Percentiles rank a stretch among this genome's conserved stretches.
Conservation (phyloP, 768 basidiomycete genomes). For the Dioszegia crocea region DNA sequence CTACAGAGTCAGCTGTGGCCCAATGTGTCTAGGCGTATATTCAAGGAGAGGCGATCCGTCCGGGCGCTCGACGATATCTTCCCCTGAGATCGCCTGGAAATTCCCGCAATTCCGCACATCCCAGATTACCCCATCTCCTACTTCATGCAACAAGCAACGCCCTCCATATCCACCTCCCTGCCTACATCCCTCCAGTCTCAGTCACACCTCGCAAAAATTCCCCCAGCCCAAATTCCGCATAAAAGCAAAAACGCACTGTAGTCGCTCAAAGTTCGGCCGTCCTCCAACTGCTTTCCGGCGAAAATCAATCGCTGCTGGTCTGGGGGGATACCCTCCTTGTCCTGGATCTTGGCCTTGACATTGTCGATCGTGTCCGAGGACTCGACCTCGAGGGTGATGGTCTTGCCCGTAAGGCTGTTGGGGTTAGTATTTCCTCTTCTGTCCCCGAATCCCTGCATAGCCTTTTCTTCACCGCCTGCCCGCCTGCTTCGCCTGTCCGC, state of each 20-base stretch:
- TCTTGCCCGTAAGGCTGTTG: constrained; percentile 64
- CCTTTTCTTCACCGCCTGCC: neutral
- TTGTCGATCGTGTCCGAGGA: constrained; percentile 55
- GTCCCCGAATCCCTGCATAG: neutral
- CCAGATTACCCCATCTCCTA: neutral
- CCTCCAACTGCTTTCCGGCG: constrained; percentile 56
- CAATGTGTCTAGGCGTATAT: neutral
- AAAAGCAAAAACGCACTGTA: constrained; percentile 48
- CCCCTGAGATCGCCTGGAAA: neutral
- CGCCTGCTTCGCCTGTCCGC: too few species aligned
- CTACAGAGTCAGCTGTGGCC: constrained; percentile 16
- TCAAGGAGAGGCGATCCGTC: neutral
- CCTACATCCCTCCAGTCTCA: neutral
- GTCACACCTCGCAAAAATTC: neutral
- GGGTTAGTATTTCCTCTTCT: neutral
- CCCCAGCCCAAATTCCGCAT: too few species aligned
- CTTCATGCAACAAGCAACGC: neutral
- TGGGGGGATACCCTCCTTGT: constrained; percentile 53
- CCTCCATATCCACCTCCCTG: neutral
- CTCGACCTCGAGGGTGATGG: constrained; percentile 61
- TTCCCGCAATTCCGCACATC: neutral
- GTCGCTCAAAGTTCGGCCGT: constrained; percentile 52
- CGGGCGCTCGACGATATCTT: too few species aligned
- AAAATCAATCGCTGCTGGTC: constrained; percentile 56
- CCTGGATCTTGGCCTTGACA: constrained; percentile 54